A percentile compares a stretch with the other conserved stretches of the same genome.
phyloP scores from a whole-genome alignment of 257 asterid genomes.

The Plantago major region DNA sequence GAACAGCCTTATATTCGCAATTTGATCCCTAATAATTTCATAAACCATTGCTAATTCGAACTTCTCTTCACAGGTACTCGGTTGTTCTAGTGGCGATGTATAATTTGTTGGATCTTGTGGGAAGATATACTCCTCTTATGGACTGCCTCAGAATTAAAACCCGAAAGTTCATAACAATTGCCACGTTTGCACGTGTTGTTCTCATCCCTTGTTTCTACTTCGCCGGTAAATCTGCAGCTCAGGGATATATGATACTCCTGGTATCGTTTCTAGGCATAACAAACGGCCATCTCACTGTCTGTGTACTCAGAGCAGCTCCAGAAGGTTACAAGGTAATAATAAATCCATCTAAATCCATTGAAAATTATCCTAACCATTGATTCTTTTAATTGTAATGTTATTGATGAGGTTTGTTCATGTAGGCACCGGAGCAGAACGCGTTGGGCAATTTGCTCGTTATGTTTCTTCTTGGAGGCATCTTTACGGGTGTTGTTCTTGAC shows the following conservation, averaged over 20 bases:
- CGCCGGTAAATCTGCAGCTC: slow-evolving; percentile 73
- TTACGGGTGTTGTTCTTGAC: slow-evolving; percentile 60
- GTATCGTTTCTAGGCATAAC: slow-evolving; percentile 67
- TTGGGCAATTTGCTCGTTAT: slow-evolving; percentile 70
- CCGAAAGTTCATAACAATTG: slow-evolving; percentile 50
- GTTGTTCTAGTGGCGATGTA: slow-evolving; percentile 69
- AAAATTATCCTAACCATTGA: not conserved
- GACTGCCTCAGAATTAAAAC: slow-evolving; percentile 41
- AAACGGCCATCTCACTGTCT: slow-evolving; percentile 77
- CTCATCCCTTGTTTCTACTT: slow-evolving; percentile 74
- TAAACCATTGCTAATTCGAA: not conserved
- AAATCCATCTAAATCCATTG: not conserved
- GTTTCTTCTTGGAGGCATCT: slow-evolving; percentile 62
- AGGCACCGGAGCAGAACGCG: slow-evolving; percentile 98
- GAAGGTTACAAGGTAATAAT: slow-evolving; percentile 72
- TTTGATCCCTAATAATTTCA: not conserved
- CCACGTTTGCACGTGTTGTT: slow-evolving; percentile 46
- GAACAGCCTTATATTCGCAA: not conserved
- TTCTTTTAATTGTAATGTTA: not conserved
- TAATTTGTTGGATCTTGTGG: slow-evolving; percentile 62
- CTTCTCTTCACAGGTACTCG: slow-evolving; percentile 43
- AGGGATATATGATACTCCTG: slow-evolving; percentile 75
- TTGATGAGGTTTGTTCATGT: slow-evolving; percentile 1
- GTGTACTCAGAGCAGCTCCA: slow-evolving; percentile 67
- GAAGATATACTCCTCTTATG: slow-evolving; percentile 62